phyloP scores from a whole-genome alignment of 2,329 filamentous ascomycete species.

The Lasiodiplodia sp. region DNA sequence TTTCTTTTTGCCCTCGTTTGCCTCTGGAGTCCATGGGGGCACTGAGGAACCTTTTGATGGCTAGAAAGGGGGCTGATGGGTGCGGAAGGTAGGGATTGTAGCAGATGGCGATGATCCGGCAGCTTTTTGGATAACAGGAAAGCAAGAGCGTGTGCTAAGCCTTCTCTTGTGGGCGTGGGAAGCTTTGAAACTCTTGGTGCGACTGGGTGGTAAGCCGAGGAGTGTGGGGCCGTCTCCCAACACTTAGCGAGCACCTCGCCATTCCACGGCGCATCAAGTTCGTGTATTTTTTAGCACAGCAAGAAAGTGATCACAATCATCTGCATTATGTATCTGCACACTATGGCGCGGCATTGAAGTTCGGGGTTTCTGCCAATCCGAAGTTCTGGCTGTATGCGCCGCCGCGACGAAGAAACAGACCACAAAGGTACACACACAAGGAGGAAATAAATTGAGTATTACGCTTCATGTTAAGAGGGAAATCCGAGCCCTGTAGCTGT shows the following conservation, averaged over 20 bases:
- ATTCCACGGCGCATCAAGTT: background rate
- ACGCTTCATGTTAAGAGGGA: no score
- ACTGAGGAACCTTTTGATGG: background rate
- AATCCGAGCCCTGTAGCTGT: no score
- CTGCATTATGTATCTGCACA: no score
- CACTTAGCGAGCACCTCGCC: background rate
- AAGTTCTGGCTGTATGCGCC: no score
- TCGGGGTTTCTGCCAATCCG: no score
- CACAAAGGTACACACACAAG: no score
- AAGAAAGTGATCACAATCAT: no score
- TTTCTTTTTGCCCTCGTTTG: background rate
- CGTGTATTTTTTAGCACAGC: background rate
- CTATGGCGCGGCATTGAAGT: no score
- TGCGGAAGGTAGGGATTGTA: background rate
- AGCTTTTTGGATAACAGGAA: background rate
- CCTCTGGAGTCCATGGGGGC: background rate
- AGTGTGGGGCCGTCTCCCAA: background rate
- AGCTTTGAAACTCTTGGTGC: background rate
- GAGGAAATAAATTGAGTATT: no score
- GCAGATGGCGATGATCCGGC: background rate
- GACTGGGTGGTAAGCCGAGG: background rate
- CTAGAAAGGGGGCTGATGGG: background rate
- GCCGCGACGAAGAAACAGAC: no score
- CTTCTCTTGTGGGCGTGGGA: background rate
- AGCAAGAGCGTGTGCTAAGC: background rate